Evolutionary conservation across 2,329 filamentous ascomycete genomes (phyloP).

Genomic region (Keithomyces neogunnii): DNA sequence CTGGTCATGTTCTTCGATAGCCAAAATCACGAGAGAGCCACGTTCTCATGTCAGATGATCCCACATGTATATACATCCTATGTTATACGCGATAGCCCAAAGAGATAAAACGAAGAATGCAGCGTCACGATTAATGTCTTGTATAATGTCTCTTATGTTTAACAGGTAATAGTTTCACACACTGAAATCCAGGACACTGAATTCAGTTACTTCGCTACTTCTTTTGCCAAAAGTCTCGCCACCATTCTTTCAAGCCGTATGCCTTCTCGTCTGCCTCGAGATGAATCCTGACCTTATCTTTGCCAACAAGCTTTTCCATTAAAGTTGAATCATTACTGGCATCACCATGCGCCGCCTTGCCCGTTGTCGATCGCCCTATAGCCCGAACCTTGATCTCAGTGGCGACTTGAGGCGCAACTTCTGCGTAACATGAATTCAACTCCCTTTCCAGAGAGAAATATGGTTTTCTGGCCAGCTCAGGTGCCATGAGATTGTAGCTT

Average conservation of each 20-base stretch:
- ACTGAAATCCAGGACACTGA: too few species aligned
- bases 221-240: constrained; percentile 64
- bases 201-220: not conserved
- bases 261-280: constrained; percentile 66
- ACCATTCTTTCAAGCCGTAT: constrained; percentile 86
- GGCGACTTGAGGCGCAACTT: constrained; percentile 71
- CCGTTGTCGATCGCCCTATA: constrained; percentile 30
- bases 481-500: constrained; percentile 92
- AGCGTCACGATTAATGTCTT: too few species aligned
- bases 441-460: constrained; percentile 83
- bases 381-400: constrained; percentile 65
- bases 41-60: too few species aligned
- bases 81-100: too few species aligned
- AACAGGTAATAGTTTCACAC: too few species aligned
- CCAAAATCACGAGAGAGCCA: too few species aligned
- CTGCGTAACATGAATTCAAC: constrained; percentile 71
- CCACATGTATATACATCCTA: too few species aligned
- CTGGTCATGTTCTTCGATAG: too few species aligned
- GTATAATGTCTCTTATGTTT: too few species aligned
- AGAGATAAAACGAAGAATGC: too few species aligned
- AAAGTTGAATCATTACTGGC: constrained; percentile 38
- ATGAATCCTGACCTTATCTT: constrained; percentile 47
- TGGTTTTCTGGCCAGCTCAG: constrained; percentile 83
- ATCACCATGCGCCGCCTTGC: constrained; percentile 17
- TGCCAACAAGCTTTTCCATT: constrained; percentile 50